Percentiles rank a stretch among this genome's conserved stretches.
Evolutionary conservation across 495 filamentous ascomycete species (phyloP).

Genomic region (Hypomontagnella submonticulosa): DNA sequence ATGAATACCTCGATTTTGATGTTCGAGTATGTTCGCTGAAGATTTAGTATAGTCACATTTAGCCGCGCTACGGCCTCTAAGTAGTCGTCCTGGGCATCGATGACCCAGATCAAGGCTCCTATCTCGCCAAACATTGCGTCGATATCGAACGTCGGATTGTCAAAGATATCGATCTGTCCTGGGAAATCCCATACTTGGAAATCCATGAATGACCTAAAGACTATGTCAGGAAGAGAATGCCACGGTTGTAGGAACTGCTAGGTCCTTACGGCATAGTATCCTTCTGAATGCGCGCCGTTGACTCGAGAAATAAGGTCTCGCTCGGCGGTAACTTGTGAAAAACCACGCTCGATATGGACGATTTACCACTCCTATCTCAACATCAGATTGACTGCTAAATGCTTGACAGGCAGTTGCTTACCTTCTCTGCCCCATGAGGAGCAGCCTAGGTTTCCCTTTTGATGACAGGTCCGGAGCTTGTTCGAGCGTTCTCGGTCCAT

Average conservation of each 20-base stretch:
- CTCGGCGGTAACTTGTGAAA: constrained; percentile 96
- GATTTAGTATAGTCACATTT: constrained; percentile 84
- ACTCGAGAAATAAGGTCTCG: constrained; percentile 94
- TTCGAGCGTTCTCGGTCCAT: constrained; percentile 53
- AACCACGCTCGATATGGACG: constrained; percentile 96
- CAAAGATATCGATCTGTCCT: constrained; percentile 88
- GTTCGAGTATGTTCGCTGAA: constrained; percentile 85
- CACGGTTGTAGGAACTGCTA: background rate
- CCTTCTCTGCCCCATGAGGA: constrained; percentile 97
- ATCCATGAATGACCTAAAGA: constrained; percentile 91
- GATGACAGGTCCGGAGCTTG: constrained; percentile 52
- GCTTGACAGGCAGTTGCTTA: constrained; percentile 52
- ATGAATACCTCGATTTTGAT: constrained; percentile 98
- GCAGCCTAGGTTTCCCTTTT: constrained; percentile 80
- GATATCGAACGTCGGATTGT: constrained; percentile 82
- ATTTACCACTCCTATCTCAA: constrained; percentile 85
- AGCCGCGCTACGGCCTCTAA: constrained; percentile 87
- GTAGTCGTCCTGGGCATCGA: constrained; percentile 97
- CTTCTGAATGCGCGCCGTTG: constrained; percentile 90
- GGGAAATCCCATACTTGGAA: constrained; percentile 99
- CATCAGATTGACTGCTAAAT: constrained; percentile 28
- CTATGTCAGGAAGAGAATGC: constrained; percentile 1
- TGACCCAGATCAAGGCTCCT: constrained; percentile 96
- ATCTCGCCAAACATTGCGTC: constrained; percentile 93
- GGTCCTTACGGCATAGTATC: constrained; percentile 82